Base-by-base conservation (phyloP, 352 stramenopile species). In the Globisporangium spinosum region DNA sequence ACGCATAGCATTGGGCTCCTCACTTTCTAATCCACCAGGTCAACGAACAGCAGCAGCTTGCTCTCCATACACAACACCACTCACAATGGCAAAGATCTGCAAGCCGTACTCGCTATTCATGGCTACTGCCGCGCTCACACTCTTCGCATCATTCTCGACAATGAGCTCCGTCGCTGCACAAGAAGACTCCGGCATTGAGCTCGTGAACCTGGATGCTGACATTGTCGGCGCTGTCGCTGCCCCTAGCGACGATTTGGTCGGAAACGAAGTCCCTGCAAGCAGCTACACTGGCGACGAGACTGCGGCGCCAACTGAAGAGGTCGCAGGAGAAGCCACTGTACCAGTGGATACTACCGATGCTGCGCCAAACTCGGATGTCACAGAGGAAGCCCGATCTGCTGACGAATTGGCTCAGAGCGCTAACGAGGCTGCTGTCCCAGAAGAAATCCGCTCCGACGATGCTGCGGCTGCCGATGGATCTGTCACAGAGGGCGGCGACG, bases 41-140 rank as follows among this genome's bases (percentile, higher is more conserved):
- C 43, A 3, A 27, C 40, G 27, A 34, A 22, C 58, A 63, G 10
- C 34, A n/a, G n/a, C 54, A 58, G 54, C 54, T 58, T 27, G 25
- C 13, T 51, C n/a, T 32, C 10, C 56, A 61, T 32, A 47, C 32
- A 61, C 0, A 56, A 10, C 32, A 13, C 12, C 38, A 61, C 29
- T 29, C 20, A 49, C 40, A 23, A 69, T 69, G 64, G n/a, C 38
- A 15, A 64, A 64, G 35, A 63, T 34, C 64, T 58, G 40, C 64
- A 57, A 64, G 38, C 32, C 64, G 32, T 69, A 27, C 15, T 62
- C 60, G 23, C 64, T 62, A 55, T 35, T 62, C 43, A 40, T 55
- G 47, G 32, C 55, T 45, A 43, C 9, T 5, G 60, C 43, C n/a
- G 40, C 55, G 40, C 55, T 69, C 64, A 40, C 64, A n/a, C 54